Base-by-base conservation (phyloP, 2,329 filamentous ascomycete species). In the Blastomyces silverae region DNA sequence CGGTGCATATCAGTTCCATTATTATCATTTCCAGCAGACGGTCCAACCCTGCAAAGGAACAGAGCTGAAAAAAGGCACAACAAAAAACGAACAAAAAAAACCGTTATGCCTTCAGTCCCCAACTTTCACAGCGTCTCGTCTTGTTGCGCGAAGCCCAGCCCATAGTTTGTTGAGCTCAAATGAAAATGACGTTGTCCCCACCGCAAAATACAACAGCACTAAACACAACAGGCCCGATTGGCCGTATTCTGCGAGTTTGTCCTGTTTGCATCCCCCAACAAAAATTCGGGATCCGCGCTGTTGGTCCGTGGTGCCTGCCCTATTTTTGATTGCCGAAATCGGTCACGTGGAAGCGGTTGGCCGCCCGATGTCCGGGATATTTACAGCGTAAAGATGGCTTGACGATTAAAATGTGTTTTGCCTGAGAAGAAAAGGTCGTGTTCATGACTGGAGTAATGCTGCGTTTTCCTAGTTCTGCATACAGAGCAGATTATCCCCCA, bases 201-300 rank as follows among this genome's bases (percentile, higher is more conserved):
- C 3, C 42, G 6, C 42, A 31, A 8, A 7, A 39, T 17, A n/a
- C 53, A 34, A 44, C 10, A 2, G 34, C 56, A 17, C 20, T 28
- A 44, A 42, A 4, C 15, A 42, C 37, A 46, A 17, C 39, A n/a
- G 15, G 5, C 20, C 42, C 46, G 52, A 57, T 46, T 50, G 53
- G 52, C 39, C 17, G 39, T 2, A 20, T 5, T 2, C 3, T 10
- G 17, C 37, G 3, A 2, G 53, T 64, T 64, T 64, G 62, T 15
- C 39, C 39, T 22, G 56, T 64, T 64, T 60, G 53, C 62, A 64
- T 64, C 44, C 55, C 57, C 62, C 55, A 64, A 64, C 57, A 64
- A 52, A 58, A 20, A 48, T 22, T 48, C 39, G 22, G 59, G 20
- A 20, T 25, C 59, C 4, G 25, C 59, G 25, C 13, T 34, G 42